A percentile compares a stretch with the other conserved stretches of the same genome.
phyloP scores from a whole-genome alignment of 2,329 filamentous ascomycete species.

The Botryotinia narcissicola region DNA sequence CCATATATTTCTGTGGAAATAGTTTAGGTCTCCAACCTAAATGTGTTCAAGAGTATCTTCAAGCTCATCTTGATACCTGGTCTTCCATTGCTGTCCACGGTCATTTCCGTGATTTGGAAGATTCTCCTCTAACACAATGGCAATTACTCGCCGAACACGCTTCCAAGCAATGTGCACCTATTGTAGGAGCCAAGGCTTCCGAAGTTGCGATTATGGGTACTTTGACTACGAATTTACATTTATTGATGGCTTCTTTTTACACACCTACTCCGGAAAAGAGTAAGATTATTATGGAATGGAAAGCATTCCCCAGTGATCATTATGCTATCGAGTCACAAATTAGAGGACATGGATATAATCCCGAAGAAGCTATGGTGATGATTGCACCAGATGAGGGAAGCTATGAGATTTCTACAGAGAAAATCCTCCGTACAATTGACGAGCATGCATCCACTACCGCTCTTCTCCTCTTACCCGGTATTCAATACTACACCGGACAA shows the following conservation, averaged over 20 bases:
- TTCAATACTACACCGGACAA: constrained; percentile 92
- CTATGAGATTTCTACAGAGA: constrained; percentile 65
- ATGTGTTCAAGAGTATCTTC: constrained; percentile 61
- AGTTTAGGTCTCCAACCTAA: constrained; percentile 82
- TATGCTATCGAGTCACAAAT: constrained; percentile 36
- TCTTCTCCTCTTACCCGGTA: constrained; percentile 76
- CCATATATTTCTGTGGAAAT: constrained; percentile 86
- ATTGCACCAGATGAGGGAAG: constrained; percentile 60
- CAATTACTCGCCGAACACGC: constrained; percentile 76
- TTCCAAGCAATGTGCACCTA: constrained; percentile 63
- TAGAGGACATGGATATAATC: constrained; percentile 42
- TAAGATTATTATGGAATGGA: constrained; percentile 72
- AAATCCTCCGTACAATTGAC: constrained; percentile 72
- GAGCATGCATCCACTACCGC: constrained; percentile 70
- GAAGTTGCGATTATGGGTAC: constrained; percentile 90
- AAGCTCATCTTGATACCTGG: constrained; percentile 78
- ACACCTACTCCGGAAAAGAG: constrained; percentile 56
- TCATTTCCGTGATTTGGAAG: constrained; percentile 69
- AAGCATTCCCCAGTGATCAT: constrained; percentile 86
- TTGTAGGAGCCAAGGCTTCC: constrained; percentile 69
- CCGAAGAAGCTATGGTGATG: constrained; percentile 67
- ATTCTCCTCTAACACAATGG: constrained; percentile 69
- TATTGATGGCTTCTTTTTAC: constrained; percentile 70
- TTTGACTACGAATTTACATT: constrained; percentile 68
- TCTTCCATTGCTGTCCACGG: constrained; percentile 79